These are phyloP conservation scores for Phlyctochytrium planicorne DNA, from an alignment of 192 early-diverging fungal genomes.

Conservation along the genomic window DNA sequence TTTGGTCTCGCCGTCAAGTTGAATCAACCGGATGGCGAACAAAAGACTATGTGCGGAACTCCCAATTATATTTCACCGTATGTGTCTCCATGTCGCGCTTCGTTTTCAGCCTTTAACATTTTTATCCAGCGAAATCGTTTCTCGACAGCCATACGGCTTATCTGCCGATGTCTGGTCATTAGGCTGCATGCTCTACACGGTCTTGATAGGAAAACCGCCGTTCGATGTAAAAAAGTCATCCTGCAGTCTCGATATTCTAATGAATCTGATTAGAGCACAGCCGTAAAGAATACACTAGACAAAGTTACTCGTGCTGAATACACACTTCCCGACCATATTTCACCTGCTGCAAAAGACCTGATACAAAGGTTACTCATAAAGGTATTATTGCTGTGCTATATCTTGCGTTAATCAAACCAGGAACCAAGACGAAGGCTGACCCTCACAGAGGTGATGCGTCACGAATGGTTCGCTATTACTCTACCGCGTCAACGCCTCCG, in stretches of 20 bases:
- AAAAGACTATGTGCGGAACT: constrained; percentile 76
- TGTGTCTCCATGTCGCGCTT: constrained; percentile 2
- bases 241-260: not conserved
- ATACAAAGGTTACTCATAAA: constrained; percentile 58
- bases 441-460: constrained; percentile 45
- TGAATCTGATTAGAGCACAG: constrained; percentile 32
- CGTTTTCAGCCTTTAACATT: too few relatives aligned
- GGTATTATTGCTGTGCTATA: constrained; percentile 15
- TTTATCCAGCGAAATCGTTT: constrained; percentile 60
- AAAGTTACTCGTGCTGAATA: constrained; percentile 53
- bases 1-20: constrained; percentile 71
- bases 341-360: constrained; percentile 52
- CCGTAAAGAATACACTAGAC: constrained; percentile 55
- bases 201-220: constrained; percentile 70
- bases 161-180: constrained; percentile 76
- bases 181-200: constrained; percentile 72
- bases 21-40: constrained; percentile 50
- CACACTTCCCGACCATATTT: constrained; percentile 53
- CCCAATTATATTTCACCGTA: constrained; percentile 78
- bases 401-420: constrained; percentile 15
- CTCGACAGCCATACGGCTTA: constrained; percentile 68
- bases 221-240: constrained; percentile 50
- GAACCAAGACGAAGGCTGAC: constrained; percentile 56
- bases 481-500: not conserved
- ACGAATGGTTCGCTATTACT: constrained; percentile 41